Evolutionary conservation across 2,329 filamentous ascomycete genomes (phyloP).

Genomic region (Aspergillus amoenus): DNA sequence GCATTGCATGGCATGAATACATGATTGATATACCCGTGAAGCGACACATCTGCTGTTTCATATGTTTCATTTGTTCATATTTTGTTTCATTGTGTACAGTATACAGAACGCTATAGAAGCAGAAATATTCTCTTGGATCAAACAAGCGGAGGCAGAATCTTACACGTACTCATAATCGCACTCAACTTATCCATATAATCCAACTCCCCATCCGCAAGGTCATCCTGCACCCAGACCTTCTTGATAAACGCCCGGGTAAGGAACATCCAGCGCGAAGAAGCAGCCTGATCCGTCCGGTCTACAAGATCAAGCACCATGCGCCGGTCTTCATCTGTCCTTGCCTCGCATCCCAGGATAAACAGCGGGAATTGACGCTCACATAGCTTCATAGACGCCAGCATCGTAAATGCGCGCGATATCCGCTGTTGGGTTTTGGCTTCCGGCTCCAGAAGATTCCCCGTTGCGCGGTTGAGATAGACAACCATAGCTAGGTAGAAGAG

Average conservation of each 20-base stretch:
- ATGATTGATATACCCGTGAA: neutral
- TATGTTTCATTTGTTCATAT: too few relatives aligned
- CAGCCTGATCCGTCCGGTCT: constrained; percentile 2
- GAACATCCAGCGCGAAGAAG: constrained; percentile 3
- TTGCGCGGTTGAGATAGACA: constrained; percentile 9
- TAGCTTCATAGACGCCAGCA: neutral
- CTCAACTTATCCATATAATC: constrained; percentile 10
- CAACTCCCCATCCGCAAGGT: constrained; percentile 7
- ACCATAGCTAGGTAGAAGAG: constrained; percentile 8
- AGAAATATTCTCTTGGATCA: neutral
- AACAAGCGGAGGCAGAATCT: constrained; percentile 9
- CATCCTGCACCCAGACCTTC: constrained; percentile 14
- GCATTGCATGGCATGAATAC: neutral
- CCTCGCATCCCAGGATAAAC: constrained; percentile 12
- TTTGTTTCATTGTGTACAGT: neutral
- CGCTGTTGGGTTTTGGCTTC: neutral
- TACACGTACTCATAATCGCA: constrained; percentile 11
- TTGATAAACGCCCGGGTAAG: constrained; percentile 1
- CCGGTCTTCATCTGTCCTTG: constrained; percentile 8
- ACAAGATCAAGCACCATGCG: constrained; percentile 8
- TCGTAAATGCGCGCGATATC: neutral
- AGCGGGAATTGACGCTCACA: constrained; percentile 12
- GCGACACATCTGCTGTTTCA: too few relatives aligned
- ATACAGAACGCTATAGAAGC: neutral
- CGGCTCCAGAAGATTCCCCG: neutral